Percentiles rank a stretch among this genome's conserved stretches.
phyloP scores from a whole-genome alignment of 345 rosid species.

The Linum trigynum region DNA sequence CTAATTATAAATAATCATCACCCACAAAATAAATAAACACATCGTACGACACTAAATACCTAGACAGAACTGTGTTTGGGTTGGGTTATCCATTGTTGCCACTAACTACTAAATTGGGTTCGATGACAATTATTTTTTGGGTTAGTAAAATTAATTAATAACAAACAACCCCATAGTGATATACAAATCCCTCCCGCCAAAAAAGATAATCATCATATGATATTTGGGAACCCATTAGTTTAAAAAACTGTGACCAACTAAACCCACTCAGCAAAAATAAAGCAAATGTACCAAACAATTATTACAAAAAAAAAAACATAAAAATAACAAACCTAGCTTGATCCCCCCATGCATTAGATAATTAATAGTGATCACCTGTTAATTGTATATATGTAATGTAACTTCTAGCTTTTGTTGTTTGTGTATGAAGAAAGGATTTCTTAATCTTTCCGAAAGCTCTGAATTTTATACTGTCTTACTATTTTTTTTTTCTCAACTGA shows the following conservation, averaged over 20 bases:
- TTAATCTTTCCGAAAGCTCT: too few relatives aligned
- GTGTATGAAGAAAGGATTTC: conserved; percentile 16
- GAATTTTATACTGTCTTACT: conserved; percentile 6
- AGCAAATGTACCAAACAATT: too few relatives aligned
- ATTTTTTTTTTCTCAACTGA: background rate
- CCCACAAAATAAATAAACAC: conserved; percentile 1
- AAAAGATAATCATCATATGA: too few relatives aligned
- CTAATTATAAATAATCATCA: too few relatives aligned
- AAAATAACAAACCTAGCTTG: background rate
- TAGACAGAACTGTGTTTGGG: conserved; percentile 13
- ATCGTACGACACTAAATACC: conserved; percentile 21
- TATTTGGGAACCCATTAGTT: conserved; percentile 2
- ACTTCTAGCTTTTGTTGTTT: conserved; percentile 10
- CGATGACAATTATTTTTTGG: too few relatives aligned
- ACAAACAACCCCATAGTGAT: too few relatives aligned
- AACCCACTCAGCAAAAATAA: conserved; percentile 5
- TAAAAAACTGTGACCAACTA: background rate
- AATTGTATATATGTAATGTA: background rate
- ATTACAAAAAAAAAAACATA: background rate
- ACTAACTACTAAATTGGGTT: too few relatives aligned
- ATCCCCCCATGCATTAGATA: background rate
- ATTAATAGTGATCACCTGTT: background rate
- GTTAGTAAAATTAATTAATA: too few relatives aligned
- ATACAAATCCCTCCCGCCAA: too few relatives aligned
- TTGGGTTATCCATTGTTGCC: too few relatives aligned